Evolutionary conservation across 2,329 filamentous ascomycete genomes (phyloP), one percentile per base, ranked within the genome.

Genomic region (Fusarium chaquense): DNA sequence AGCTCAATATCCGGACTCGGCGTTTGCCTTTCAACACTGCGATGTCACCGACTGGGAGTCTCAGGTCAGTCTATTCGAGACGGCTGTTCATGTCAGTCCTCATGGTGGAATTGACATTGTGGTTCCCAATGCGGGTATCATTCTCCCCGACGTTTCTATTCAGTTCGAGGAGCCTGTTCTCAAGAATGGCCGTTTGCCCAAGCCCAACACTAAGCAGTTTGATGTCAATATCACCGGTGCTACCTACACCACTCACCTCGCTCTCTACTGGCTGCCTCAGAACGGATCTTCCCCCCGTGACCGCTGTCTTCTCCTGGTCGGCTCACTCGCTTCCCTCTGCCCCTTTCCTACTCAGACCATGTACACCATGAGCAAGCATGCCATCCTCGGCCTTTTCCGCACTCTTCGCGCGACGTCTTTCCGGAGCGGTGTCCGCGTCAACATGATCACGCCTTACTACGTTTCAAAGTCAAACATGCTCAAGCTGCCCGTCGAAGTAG

Each of bases 361-460:
- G 59, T 92, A 92, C 76, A 83, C 83, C 26, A 82, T 86, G 33
- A 84, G 87, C 45, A 92, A 92, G 76, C 90, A 92, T 78, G 90
- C 84, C 22, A 84, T 92, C 1, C 81, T 90, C 13, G 90, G 90
- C 0, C 79, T 91, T 35, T 91, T 90, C 77, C 84, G 90, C 44
- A 82, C 83, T 8, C 78, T 92, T 46, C 83, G 89, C 18, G 76
- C 81, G 6, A 84, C 84, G 0, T 80, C 84, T 4, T 76, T 74
- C 36, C 26, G 62, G 10, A 78, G 83, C 43, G 86, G 86, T 26
- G 79, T 92, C 43, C 83, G 90, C 45, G 81, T 90, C 62, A 92
- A 92, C 74, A 82, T 91, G 73, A 76, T 92, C n/a, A 85, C 84
- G 61, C 90, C 90, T 0, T 92, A 91, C 78, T 92, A 91, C 76